These are phyloP conservation scores for Metarhizium sp. DNA, from an alignment of 2,329 filamentous ascomycete species.

Conservation along the genomic window DNA sequence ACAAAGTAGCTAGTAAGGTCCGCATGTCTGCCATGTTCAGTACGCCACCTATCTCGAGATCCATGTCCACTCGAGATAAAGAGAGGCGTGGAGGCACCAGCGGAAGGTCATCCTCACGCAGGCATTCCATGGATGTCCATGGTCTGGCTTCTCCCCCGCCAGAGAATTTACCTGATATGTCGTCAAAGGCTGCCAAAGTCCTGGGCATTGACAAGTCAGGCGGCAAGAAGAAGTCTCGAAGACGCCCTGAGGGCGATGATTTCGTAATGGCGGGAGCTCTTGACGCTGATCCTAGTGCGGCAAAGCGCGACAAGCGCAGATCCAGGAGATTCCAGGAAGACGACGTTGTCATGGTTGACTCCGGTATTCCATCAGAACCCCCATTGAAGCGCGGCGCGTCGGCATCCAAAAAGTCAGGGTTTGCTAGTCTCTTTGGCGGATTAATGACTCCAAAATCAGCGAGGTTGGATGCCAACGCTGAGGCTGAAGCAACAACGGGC, in stretches of 20 bases:
- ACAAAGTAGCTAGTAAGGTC: slow-evolving; percentile 42
- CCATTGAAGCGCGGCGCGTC: slow-evolving; percentile 24
- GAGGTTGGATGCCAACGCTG: slow-evolving; percentile 37
- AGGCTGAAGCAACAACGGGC: slow-evolving; percentile 36
- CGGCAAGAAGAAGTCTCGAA: slow-evolving; percentile 37
- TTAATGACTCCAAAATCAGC: slow-evolving; percentile 37
- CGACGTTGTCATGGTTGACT: slow-evolving; percentile 27
- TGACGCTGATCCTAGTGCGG: slow-evolving; percentile 24
- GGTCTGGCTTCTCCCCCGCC: slow-evolving; percentile 65
- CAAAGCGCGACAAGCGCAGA: slow-evolving; percentile 24
- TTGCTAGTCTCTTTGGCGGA: slow-evolving; percentile 54
- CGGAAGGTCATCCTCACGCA: slow-evolving; percentile 56
- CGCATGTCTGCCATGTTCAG: slow-evolving; percentile 56
- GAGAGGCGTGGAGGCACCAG: slow-evolving; percentile 38
- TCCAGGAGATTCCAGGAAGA: slow-evolving; percentile 27
- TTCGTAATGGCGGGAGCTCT: slow-evolving; percentile 35
- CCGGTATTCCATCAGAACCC: slow-evolving; percentile 20
- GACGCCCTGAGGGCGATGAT: slow-evolving; percentile 37
- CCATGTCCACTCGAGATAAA: slow-evolving; percentile 59
- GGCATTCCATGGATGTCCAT: slow-evolving; percentile 56
- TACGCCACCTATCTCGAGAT: slow-evolving; percentile 56
- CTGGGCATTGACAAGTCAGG: slow-evolving; percentile 47
- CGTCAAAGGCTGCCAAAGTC: slow-evolving; percentile 69
- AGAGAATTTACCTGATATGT: slow-evolving; percentile 55
- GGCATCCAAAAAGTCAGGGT: slow-evolving; percentile 41